Percentiles rank a stretch among this genome's conserved stretches.
Conservation (phyloP, 2,329 filamentous ascomycete genomes). For the Stemphylium beticola region DNA sequence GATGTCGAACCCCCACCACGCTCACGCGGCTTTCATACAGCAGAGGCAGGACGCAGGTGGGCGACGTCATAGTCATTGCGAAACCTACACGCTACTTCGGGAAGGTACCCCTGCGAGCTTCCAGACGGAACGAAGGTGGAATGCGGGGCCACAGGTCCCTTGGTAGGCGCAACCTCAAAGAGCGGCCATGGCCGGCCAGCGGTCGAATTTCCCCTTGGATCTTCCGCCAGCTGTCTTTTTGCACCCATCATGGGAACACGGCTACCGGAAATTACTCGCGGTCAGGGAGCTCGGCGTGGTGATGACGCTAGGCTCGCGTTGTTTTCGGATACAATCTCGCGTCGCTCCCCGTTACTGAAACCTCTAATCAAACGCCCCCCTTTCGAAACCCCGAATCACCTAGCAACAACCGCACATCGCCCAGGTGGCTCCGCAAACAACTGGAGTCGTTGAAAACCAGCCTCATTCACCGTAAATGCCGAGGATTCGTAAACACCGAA, state of each 20-base stretch:
- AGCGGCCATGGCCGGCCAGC: not conserved
- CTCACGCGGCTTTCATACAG: not conserved
- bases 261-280: slow-evolving; percentile 13
- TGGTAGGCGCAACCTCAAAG: not conserved
- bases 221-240: not conserved
- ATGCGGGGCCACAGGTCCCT: slow-evolving; percentile 18
- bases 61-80: slow-evolving; percentile 17
- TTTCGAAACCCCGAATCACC: slow-evolving; percentile 18
- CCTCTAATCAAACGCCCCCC: slow-evolving; percentile 35
- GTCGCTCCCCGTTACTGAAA: slow-evolving; percentile 28
- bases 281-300: slow-evolving; percentile 12
- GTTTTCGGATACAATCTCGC: slow-evolving; percentile 34
- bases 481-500: slow-evolving; percentile 21
- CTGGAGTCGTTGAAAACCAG: slow-evolving; percentile 9
- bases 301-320: slow-evolving; percentile 35
- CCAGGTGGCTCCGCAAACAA: slow-evolving; percentile 23
- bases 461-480: slow-evolving; percentile 15
- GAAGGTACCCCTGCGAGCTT: slow-evolving; percentile 11
- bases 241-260: slow-evolving; percentile 10
- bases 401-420: slow-evolving; percentile 35
- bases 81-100: slow-evolving; percentile 10
- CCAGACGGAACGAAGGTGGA: not conserved
- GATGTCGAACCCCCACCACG: not conserved
- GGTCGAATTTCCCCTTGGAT: slow-evolving; percentile 6
- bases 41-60: not conserved